Evolutionary conservation across 768 basidiomycete genomes (phyloP).

Genomic region (Pulveroboletus sp.): DNA sequence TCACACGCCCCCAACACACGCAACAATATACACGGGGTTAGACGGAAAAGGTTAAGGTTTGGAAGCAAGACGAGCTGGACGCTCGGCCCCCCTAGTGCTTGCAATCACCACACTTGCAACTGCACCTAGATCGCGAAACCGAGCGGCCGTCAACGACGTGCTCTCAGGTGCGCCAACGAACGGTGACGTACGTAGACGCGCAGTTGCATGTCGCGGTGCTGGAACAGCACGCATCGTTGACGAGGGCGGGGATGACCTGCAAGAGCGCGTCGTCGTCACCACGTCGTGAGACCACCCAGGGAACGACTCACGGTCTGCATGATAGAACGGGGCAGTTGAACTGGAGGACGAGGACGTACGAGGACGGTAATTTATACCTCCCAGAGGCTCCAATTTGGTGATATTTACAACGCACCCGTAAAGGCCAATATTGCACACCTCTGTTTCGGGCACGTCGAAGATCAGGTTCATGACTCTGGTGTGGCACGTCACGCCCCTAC

Average conservation of each 20-base stretch:
- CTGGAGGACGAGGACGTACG: neutral
- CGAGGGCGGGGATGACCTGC: constrained; percentile 7
- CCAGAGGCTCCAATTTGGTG: neutral
- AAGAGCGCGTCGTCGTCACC: neutral
- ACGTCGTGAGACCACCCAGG: neutral
- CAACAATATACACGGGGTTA: too few relatives aligned
- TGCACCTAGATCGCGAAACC: constrained; percentile 6
- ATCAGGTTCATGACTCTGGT: neutral
- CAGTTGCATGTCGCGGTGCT: constrained; percentile 8
- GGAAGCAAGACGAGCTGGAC: too few relatives aligned
- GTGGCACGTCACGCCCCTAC: neutral
- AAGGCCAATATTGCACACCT: neutral
- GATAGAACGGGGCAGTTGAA: neutral
- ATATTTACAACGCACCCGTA: neutral
- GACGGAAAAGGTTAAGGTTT: too few relatives aligned
- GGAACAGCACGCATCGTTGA: constrained; percentile 20
- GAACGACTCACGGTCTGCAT: constrained; percentile 20
- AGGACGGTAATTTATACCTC: constrained; percentile 2
- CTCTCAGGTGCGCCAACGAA: neutral
- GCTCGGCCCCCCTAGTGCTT: constrained; percentile 12
- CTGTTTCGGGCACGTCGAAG: neutral
- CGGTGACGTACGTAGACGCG: constrained; percentile 3
- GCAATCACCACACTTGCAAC: constrained; percentile 20
- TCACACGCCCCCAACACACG: too few relatives aligned
- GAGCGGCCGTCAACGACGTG: neutral